A percentile compares a stretch with the other conserved stretches of the same genome.
Evolutionary conservation across 192 early-diverging fungal genomes (phyloP).

Genomic region (Glomus cerebriforme): DNA sequence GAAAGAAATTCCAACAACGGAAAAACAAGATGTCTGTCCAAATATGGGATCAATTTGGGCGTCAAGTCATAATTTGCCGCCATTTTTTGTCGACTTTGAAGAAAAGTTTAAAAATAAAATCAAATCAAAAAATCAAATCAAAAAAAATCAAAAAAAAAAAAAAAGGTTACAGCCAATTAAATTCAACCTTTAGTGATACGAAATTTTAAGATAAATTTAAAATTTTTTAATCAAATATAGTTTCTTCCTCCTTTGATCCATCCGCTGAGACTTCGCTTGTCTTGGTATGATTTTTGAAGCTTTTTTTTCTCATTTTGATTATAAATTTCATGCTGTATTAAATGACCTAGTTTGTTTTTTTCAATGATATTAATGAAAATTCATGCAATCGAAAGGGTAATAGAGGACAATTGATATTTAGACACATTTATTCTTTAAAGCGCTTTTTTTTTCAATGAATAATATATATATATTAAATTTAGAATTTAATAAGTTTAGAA

Average conservation of each 20-base stretch:
- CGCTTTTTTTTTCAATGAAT: too few species aligned
- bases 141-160: not conserved
- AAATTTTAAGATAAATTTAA: conserved; percentile 3
- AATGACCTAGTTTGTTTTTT: not conserved
- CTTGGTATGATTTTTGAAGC: conserved; percentile 4
- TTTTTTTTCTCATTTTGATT: not conserved
- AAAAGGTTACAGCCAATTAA: not conserved
- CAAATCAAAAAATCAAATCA: too few species aligned
- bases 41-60: conserved; percentile 76
- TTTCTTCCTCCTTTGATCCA: conserved; percentile 25
- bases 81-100: conserved; percentile 38
- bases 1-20: conserved; percentile 89
- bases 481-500: not conserved
- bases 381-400: not conserved
- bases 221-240: not conserved
- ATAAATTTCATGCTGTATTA: too few species aligned
- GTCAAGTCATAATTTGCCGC: conserved; percentile 77
- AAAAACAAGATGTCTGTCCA: conserved; percentile 93
- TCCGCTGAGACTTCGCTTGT: conserved; percentile 1
- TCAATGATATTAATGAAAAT: not conserved
- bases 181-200: not conserved
- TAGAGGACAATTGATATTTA: too few species aligned
- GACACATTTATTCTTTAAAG: too few species aligned
- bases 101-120: not conserved
- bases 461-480: not conserved